Evolutionary conservation across 1,284 basidiomycete species (phyloP), one percentile per base, ranked within the genome.

Genomic region (Sporisorium exsertum): DNA sequence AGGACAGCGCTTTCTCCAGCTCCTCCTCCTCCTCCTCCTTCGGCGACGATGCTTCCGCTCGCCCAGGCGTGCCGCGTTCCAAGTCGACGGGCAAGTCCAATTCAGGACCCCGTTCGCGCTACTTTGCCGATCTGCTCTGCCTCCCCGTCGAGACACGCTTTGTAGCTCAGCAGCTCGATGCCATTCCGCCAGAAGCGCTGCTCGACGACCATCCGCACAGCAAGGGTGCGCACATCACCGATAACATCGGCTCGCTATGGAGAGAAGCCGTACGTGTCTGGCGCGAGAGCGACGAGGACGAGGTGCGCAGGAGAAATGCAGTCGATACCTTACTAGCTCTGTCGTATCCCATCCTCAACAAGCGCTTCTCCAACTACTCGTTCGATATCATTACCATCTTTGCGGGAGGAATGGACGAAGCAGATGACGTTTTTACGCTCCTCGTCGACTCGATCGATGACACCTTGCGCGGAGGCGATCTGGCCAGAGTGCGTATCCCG

Each of bases 331-430:
- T 84, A 16, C 54, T 81, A 13, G 81, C 78, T 4, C 64, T 84
- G 10, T 82, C 82, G 8, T 64, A 61, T 24, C 71, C 80, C 20
- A 70, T 84, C 55, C 72, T 84, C 52, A 71, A 57, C 58, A 83
- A 83, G 60, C 56, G 68, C 6, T 80, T 82, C 58, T 60, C 78
- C 43, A 79, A 83, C 63, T 79, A 81, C 58, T 73, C 81, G 13
- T 77, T 83, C 24, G 81, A 83, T 51, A 56, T 83, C 55, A 81
- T 84, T 51, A 69, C 71, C 24, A 64, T 84, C 46, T 70, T 84
- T 45, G 82, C 81, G 2, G 80, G 80, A 1, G 77, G 81, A n/a
- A 84, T 84, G 79, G 79, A 81, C 18, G 82, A 84, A 18, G 81
- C 81, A 18, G 82, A 84, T 53, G 80, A 83, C 7, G 75, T 81